Base-by-base conservation (phyloP, 1,284 basidiomycete species). In the Mrakiaceae sp. region DNA sequence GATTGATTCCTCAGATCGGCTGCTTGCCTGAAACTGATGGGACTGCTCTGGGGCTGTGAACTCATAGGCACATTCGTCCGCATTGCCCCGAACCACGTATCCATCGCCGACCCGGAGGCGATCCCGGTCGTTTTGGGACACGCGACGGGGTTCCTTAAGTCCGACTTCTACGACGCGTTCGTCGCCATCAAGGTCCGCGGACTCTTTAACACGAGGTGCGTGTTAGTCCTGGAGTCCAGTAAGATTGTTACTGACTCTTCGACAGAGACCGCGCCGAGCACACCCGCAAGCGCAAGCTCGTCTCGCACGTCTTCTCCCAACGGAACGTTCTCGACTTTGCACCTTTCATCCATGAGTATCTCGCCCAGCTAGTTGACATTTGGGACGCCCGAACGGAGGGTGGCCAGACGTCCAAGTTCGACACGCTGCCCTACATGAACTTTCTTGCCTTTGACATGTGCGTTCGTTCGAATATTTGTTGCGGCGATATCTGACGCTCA, bases 201-300 rank as follows among this genome's bases (percentile, higher is more conserved):
- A 43, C 70, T 70, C 58, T 75, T 73, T 70, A 72, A 69, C 67
- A 71, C 71, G 7, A 43, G 64, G 59, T 67, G 12, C 49, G 27
- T 48, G 10, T 42, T 40, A 10, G 6, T 14, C 50, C 40, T 11
- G 11, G 58, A 14, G 4, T 59, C 58, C 10, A 42, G 39, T 27
- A 52, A 1, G 42, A 11, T 27, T 54, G 16, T 5, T 42, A 8
- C 8, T 64, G 60, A 85, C 87, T 1, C 79, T 92, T 94, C 83
- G 92, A 90, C 78, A 91, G 91, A 57, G 84, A 86, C 71, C 81
- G 91, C 57, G 74, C 77, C 5, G 88, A 92, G 69, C 92, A 96
- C 75, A 82, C 90, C 0, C 84, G 90, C 64, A 93, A 93, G 77
- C 84, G 90, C 75, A 93, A 91, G 77, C 88, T 92, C 67, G 84